A percentile compares a stretch with the other conserved stretches of the same genome.
phyloP scores from a whole-genome alignment of 768 basidiomycete species.

The Hygrocybe coccinea region DNA sequence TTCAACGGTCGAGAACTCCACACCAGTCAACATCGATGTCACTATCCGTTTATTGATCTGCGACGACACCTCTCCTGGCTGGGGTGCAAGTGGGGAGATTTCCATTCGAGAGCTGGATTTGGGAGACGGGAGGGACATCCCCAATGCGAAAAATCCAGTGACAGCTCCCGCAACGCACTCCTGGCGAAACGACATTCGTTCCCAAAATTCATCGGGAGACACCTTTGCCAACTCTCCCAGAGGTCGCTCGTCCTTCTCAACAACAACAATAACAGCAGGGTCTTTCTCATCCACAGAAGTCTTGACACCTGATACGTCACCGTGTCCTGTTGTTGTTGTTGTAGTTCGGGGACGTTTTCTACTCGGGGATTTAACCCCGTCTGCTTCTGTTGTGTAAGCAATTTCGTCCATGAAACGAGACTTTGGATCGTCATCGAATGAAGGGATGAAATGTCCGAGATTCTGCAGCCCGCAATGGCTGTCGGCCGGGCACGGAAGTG shows the following conservation, averaged over 20 bases:
- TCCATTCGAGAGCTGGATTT: slow-evolving; percentile 16
- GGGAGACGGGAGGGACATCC: slow-evolving; percentile 27
- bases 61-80: slow-evolving; percentile 57
- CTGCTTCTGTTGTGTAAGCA: slow-evolving; percentile 61
- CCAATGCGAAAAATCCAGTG: slow-evolving; percentile 87
- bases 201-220: slow-evolving; percentile 85
- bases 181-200: slow-evolving; percentile 92
- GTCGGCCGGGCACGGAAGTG: slow-evolving; percentile 39
- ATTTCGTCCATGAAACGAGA: slow-evolving; percentile 90
- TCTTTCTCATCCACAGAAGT: slow-evolving; percentile 22
- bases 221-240: slow-evolving; percentile 58
- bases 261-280: slow-evolving; percentile 5
- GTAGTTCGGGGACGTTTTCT: slow-evolving; percentile 56
- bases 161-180: slow-evolving; percentile 88
- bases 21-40: slow-evolving; percentile 60
- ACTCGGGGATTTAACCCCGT: slow-evolving; percentile 54
- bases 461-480: slow-evolving; percentile 17
- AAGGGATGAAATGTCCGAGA: slow-evolving; percentile 76
- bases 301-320: slow-evolving; percentile 19
- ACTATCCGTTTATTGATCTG: slow-evolving; percentile 69
- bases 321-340: slow-evolving; percentile 19
- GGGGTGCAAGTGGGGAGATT: slow-evolving; percentile 45
- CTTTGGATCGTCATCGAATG: slow-evolving; percentile 96
- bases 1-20: slow-evolving; percentile 71
- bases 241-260: slow-evolving; percentile 35